Base-by-base conservation (phyloP, 2,329 filamentous ascomycete species). In the Colletotrichum plurivorum region DNA sequence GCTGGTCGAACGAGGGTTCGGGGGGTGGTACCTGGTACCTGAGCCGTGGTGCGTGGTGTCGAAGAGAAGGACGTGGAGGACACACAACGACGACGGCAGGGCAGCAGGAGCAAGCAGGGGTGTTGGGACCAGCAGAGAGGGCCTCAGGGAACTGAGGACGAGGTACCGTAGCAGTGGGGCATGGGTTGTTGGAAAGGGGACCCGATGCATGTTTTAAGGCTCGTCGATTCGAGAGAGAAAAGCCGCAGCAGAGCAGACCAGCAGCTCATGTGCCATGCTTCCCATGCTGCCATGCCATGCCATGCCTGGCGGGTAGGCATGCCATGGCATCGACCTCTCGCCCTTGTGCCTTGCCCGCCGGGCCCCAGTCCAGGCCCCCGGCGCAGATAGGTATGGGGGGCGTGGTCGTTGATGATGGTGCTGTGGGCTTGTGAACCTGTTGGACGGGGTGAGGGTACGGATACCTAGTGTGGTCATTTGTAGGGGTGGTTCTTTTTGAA, bases 21-120 rank as follows among this genome's bases (percentile, higher is more conserved):
- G 65, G 20, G 70, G 20, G 71, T 74, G 72, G 77, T 78, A 80
- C 75, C 74, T 75, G 79, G 81, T 84, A 81, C 78, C 78, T 80
- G 78, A 74, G 56, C 76, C 75, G 75, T 74, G 78, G 78, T 64
- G 58, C 75, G 75, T 74, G 78, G 78, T 64, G 58, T 69, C 55
- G 59, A 56, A 49, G 54, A 39, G 22, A 22, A 51, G 43, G 45
- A 31, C 13, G 45, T 20, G n/a, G 51, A 45, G 45, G 12, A 20
- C 16, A n/a, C 31, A 36, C 31, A 36, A 36, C 31, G 31, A 36
- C 31, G 31, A 9, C 31, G 31, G 31, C 31, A 36, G 31, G 8
- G 31, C 31, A 36, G 31, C 31, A 10, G 31, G 31, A 36, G 31
- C 31, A 12, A 36, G 31, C 31, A 36, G 31, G 31, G 31, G 10